Evolutionary conservation across 805 yeast genomes (phyloP).

Genomic region (Metschnikowia lachancei): DNA sequence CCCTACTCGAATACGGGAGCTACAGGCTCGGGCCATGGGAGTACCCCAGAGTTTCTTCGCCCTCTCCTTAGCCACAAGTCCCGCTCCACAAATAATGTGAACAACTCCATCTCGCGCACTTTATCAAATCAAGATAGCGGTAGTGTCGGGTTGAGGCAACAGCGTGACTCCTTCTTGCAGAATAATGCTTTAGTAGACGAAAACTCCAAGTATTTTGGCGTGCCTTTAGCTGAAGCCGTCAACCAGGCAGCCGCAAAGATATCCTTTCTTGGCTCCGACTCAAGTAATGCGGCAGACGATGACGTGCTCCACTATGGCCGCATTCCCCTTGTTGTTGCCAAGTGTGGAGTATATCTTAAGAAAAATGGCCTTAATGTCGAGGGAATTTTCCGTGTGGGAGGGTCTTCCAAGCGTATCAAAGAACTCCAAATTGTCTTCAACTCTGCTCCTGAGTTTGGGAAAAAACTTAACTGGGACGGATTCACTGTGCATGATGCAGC

Average conservation of each 20-base stretch:
- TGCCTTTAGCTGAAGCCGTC: conserved; percentile 67
- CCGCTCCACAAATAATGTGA: conserved; percentile 47
- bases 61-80: conserved; percentile 52
- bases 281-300: conserved; percentile 35
- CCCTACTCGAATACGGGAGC: not conserved
- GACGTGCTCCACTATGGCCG: conserved; percentile 77
- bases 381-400: conserved; percentile 92
- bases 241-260: conserved; percentile 75
- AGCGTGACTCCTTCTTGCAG: conserved; percentile 50
- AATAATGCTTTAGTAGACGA: conserved; percentile 44
- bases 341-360: conserved; percentile 85
- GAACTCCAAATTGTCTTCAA: conserved; percentile 82
- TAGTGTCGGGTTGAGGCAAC: conserved; percentile 36
- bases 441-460: conserved; percentile 85
- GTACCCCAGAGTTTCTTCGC: conserved; percentile 32
- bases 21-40: conserved; percentile 3
- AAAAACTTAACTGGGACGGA: conserved; percentile 86
- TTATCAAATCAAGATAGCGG: conserved; percentile 16
- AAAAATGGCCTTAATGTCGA: conserved; percentile 74
- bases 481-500: conserved; percentile 97
- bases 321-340: conserved; percentile 92
- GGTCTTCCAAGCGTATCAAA: conserved; percentile 82
- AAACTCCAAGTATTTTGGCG: conserved; percentile 70
- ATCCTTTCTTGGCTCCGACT: conserved; percentile 52
- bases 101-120: conserved; percentile 28